Evolutionary conservation across 2,329 filamentous ascomycete species (phyloP), one percentile per base, ranked within the genome.

Genomic region (Microcyclospora tardicrescens): DNA sequence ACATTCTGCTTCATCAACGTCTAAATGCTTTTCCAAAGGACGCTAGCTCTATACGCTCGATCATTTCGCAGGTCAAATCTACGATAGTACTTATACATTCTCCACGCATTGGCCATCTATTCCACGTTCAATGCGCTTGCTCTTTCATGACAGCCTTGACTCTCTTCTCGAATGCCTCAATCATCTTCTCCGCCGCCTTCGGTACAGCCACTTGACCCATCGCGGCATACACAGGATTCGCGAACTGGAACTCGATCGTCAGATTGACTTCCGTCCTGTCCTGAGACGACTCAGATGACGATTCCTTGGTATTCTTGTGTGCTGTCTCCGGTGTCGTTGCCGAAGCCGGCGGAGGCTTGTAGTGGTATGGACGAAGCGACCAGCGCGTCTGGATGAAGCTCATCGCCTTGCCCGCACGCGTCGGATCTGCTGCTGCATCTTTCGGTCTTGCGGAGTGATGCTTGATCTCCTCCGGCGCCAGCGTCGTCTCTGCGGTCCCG

Each of bases 121-220:
- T 24, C 8, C 19, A 24, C 30, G 4, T n/a, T 32, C 30, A 32
- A 5, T 10, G 32, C 13, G 30, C 38, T 13, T 42, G 47, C 6
- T 46, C 47, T 31, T 53, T 51, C 46, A 66, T 39, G 35, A 84
- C 57, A 52, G 73, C 66, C 55, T 67, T 67, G 5, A 91, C 86
- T 54, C 83, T 72, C 61, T 75, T 74, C 65, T 95, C 87, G 66
- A 98, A 98, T 1, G 91, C 89, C 59, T 84, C 79, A 48, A 96
- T 82, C 86, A 98, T 94, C 47, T 82, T 70, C 3, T 77, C 78
- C 1, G 85, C 89, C 46, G 95, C 77, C 62, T 84, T 85, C 27
- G 84, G 81, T 47, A 85, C 84, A 16, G 91, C 79, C 28, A 83
- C 80, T 29, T 77, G 72, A 58, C 87, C 91, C 56, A 95, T 68